Evolutionary conservation across 2,329 filamentous ascomycete species (phyloP).

Genomic region (Hypoxylon sp.): DNA sequence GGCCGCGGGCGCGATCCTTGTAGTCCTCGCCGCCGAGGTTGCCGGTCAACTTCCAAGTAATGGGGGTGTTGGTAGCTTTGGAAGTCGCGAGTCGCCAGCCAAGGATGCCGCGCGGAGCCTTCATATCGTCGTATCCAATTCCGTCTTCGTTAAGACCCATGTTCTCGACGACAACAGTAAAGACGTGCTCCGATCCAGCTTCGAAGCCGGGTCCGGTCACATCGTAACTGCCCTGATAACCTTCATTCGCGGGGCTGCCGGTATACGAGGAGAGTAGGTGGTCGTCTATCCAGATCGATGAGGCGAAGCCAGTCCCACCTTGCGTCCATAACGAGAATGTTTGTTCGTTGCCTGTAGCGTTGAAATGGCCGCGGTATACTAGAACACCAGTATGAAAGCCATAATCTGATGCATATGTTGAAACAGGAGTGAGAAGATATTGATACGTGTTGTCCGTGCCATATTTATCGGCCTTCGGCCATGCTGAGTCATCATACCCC

Average conservation of each 20-base stretch:
- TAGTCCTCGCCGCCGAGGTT: conserved; percentile 78
- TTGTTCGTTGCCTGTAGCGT: conserved; percentile 72
- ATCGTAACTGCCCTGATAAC: conserved; percentile 56
- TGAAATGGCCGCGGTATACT: conserved; percentile 79
- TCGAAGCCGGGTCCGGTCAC: conserved; percentile 67
- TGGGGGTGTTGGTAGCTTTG: conserved; percentile 43
- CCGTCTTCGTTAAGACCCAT: conserved; percentile 76
- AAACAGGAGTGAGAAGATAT: conserved; percentile 71
- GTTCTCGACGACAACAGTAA: conserved; percentile 81
- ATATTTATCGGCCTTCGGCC: conserved; percentile 71
- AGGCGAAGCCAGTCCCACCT: conserved; percentile 78
- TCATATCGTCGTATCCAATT: conserved; percentile 73
- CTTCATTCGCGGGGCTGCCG: conserved; percentile 36
- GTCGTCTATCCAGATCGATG: conserved; percentile 78
- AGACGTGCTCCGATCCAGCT: conserved; percentile 68
- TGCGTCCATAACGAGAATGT: conserved; percentile 71
- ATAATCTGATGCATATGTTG: conserved; percentile 79
- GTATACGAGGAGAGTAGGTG: conserved; percentile 68
- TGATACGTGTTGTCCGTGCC: conserved; percentile 73
- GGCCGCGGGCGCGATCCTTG: conserved; percentile 71
- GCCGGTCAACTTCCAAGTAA: conserved; percentile 77
- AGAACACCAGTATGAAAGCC: conserved; percentile 80
- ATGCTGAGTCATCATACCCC: conserved; percentile 77
- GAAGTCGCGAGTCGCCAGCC: conserved; percentile 66
- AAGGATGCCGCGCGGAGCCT: conserved; percentile 74